Base-by-base conservation (phyloP, 164 flowering plant genomes). In the Taxillus chinensis region DNA sequence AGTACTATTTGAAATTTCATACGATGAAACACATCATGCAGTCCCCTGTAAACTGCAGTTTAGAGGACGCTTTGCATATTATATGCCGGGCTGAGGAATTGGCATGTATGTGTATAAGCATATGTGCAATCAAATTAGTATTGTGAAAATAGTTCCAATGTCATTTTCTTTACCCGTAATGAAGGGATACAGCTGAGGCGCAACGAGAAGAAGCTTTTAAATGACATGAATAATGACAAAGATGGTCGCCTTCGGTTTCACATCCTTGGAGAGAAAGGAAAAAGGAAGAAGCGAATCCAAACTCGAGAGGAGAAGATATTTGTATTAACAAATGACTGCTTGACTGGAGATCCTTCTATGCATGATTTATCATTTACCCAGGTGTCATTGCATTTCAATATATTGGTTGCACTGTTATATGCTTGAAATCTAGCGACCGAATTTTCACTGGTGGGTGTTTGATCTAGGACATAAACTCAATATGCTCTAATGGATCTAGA, bases 161-260 rank as follows among this genome's bases (percentile, higher is more conserved):
- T 77, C 50, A 50, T 39, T 9, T 43, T 67, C 48, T 67, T 67
- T 62, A 38, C 67, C 76, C 70, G 55, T 50, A 73, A 62, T 82
- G 84, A 83, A 95, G 99, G 99, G 99, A 91, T 91, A 80, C 97
- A 91, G 70, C 95, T 95, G 58, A 78, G 96, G 55, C 86, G 95
- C 73, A 95, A 89, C 75, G 99, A 95, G 77, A 95, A 95, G 83
- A 95, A 83, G 85, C 77, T 89, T 64, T 72, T 95, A 61, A 95
- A 89, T 75, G 97, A 89, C 73, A 75, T 87, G 55, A 91, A 91
- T 70, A 55, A 59, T 61, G 99, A 95, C 72, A 91, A 89, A 79
- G 84, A 78, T 70, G 86, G 81, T 13, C 83, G 89, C 41, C 92
- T 95, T 56, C 83, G 95, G 7, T 95, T 89, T 75, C 96, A 95